These are phyloP conservation scores for Guyanaporus albipodus DNA, from an alignment of 768 basidiomycete species.

Conservation along the genomic window DNA sequence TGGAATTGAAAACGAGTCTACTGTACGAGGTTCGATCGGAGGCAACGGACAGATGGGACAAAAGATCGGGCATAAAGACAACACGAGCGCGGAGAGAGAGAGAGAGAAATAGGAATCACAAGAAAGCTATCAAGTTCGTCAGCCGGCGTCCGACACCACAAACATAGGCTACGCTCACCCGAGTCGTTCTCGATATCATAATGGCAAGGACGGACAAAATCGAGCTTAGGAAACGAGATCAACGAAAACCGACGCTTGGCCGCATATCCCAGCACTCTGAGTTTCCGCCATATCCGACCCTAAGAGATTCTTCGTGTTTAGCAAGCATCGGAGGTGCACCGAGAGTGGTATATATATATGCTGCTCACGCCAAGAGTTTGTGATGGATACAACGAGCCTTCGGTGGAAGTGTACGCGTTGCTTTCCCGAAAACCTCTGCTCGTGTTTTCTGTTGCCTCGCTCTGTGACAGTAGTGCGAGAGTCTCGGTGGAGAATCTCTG, in stretches of 20 bases:
- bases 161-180: slow-evolving; percentile 11
- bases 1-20: slow-evolving; percentile 6
- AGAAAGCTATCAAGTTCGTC: slow-evolving; percentile 13
- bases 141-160: not conserved
- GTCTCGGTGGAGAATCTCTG: slow-evolving; percentile 30
- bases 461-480: slow-evolving; percentile 9
- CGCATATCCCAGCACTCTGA: slow-evolving; percentile 11
- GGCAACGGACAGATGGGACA: not conserved
- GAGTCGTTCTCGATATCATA: slow-evolving; percentile 18
- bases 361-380: slow-evolving; percentile 16
- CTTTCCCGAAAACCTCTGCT: not conserved
- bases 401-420: slow-evolving; percentile 4
- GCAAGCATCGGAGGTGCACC: not conserved
- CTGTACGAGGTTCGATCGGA: not conserved
- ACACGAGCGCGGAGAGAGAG: not conserved
- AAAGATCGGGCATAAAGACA: not conserved
- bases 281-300: slow-evolving; percentile 17
- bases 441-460: slow-evolving; percentile 4
- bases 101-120: slow-evolving; percentile 7
- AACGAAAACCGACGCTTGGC: slow-evolving; percentile 15
- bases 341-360: not conserved
- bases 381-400: slow-evolving; percentile 4
- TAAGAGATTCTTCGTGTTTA: slow-evolving; percentile 1
- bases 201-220: slow-evolving; percentile 19
- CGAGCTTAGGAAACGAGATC: slow-evolving; percentile 13